Evolutionary conservation across 352 stramenopile genomes (phyloP).

Genomic region (Pythium guiyangense): DNA sequence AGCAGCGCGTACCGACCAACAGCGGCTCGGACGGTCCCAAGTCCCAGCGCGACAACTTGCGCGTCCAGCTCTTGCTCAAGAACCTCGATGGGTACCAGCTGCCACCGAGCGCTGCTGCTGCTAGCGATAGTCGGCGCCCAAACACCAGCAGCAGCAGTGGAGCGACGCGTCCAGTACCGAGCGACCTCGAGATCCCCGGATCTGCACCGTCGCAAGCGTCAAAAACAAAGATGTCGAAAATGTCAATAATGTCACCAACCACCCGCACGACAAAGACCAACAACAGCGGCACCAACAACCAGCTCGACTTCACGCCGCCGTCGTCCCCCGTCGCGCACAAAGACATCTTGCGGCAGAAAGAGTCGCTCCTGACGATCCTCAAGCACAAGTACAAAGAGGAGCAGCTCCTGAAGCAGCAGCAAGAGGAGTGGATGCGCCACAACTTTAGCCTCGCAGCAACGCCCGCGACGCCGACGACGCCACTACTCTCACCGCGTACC

Average conservation of each 20-base stretch:
- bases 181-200: constrained; percentile 9
- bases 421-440: constrained; percentile 68
- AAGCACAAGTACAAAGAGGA: constrained; percentile 61
- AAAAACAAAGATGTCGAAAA: neutral
- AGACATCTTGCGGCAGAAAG: constrained; percentile 54
- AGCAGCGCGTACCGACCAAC: constrained; percentile 1
- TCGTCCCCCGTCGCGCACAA: constrained; percentile 59
- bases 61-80: constrained; percentile 68
- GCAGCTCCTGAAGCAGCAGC: constrained; percentile 61
- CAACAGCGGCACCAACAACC: neutral
- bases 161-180: neutral
- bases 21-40: constrained; percentile 7
- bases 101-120: neutral
- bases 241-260: neutral
- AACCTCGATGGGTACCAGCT: constrained; percentile 20
- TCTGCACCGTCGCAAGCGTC: constrained; percentile 1
- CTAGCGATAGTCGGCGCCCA: neutral
- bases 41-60: constrained; percentile 45
- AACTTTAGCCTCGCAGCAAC: constrained; percentile 21
- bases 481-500: neutral
- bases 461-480: constrained; percentile 1
- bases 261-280: neutral
- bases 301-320: constrained; percentile 39
- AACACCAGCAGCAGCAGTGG: neutral
- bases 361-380: constrained; percentile 57